Evolutionary conservation across 2,329 filamentous ascomycete genomes (phyloP).

Genomic region (Scedosporium dehoogii): DNA sequence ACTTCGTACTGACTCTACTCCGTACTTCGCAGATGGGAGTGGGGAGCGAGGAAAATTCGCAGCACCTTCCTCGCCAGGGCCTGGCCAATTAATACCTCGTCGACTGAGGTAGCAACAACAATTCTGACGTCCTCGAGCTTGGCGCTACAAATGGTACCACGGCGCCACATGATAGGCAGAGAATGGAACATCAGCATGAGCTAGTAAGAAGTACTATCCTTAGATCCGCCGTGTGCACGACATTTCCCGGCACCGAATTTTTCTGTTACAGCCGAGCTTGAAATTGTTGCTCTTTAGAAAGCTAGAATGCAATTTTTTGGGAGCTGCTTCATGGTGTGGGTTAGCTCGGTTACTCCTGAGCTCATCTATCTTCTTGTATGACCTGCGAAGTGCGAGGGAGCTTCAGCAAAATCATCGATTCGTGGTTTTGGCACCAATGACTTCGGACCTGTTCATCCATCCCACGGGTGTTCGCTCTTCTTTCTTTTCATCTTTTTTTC

Average conservation of each 20-base stretch:
- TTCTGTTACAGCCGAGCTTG: background rate
- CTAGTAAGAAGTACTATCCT: background rate
- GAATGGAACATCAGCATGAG: background rate
- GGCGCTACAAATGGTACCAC: background rate
- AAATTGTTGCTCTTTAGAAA: background rate
- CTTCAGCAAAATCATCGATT: too few species aligned
- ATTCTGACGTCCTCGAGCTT: background rate
- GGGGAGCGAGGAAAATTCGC: background rate
- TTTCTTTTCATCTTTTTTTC: too few species aligned
- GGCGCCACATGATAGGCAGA: background rate
- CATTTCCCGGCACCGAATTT: background rate
- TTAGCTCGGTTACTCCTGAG: too few species aligned
- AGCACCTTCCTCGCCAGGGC: background rate
- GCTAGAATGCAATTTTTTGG: background rate
- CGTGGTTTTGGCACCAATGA: too few species aligned
- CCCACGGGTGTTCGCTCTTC: too few species aligned
- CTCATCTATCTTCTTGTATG: too few species aligned
- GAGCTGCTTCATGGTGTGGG: background rate
- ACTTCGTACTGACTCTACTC: background rate
- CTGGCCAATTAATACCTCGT: constrained; percentile 1
- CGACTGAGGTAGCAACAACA: too few species aligned
- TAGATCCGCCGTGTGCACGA: background rate
- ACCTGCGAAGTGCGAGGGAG: too few species aligned
- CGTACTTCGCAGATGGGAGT: background rate
- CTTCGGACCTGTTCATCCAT: too few species aligned